Evolutionary conservation across 371 early-diverging fungal species (phyloP).

Genomic region (Rhizopus sp.): DNA sequence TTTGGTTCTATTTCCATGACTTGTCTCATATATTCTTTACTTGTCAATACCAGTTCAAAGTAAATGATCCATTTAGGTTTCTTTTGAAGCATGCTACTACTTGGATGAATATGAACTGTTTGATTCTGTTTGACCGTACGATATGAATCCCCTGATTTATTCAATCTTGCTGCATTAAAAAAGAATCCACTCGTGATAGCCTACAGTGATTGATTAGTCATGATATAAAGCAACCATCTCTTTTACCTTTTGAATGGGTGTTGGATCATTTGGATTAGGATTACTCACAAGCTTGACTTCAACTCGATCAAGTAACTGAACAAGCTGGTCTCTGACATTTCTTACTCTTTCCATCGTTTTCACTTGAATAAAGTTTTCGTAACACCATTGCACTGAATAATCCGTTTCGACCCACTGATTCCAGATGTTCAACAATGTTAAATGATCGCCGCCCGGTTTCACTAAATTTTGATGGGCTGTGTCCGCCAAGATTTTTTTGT

Average conservation of each 20-base stretch:
- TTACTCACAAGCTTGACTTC: constrained; percentile 83
- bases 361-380: constrained; percentile 94
- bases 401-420: constrained; percentile 95
- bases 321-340: constrained; percentile 94
- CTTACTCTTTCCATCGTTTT: constrained; percentile 89
- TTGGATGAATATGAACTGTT: constrained; percentile 94
- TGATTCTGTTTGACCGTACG: constrained; percentile 90
- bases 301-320: constrained; percentile 90
- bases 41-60: constrained; percentile 92
- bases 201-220: constrained; percentile 29
- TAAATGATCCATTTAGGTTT: constrained; percentile 88
- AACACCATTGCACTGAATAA: constrained; percentile 94
- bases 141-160: constrained; percentile 86
- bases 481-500: constrained; percentile 92
- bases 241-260: constrained; percentile 75
- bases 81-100: constrained; percentile 73
- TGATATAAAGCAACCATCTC: neutral
- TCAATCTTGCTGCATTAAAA: constrained; percentile 86
- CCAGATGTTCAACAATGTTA: constrained; percentile 92
- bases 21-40: constrained; percentile 94
- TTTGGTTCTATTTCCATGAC: constrained; percentile 90
- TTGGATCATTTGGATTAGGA: constrained; percentile 74
- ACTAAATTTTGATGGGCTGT: constrained; percentile 88
- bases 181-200: constrained; percentile 95
- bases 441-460: constrained; percentile 89